Evolutionary conservation across 139 green algal genomes (phyloP), one percentile per base, ranked within the genome.

Genomic region (Volvox africanus): DNA sequence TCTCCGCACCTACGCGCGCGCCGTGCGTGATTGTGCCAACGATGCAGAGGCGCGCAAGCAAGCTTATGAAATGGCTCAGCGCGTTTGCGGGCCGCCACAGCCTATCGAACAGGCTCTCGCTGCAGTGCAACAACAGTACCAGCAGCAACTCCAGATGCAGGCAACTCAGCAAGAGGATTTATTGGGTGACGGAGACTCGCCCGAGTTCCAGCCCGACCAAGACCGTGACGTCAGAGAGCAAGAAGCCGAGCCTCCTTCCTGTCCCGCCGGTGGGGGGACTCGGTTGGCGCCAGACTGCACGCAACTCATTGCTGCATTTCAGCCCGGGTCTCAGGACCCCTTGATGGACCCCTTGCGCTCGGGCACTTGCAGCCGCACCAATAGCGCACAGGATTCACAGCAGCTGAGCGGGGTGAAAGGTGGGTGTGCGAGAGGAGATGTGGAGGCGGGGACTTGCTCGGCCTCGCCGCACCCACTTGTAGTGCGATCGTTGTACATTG

Each of bases 1-100:
- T 50, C 84, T 89, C 14, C 84, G 84, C n/a, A 90, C 71, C 21
- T 90, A 90, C 50, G 86, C 86, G 0, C 71, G 71, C 2, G 86
- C 86, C 11, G 86, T 90, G 28, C 71, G 73, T 2, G 86, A 90
- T 55, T 90, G 86, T 30, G 71, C 86, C 12, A 75, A 83, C 55
- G 86, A 90, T 55, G 12, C 28, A 1, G 86, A 83, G 2, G 86
- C 86, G 71, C 86, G 86, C 6, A 61, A 61, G 86, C 50, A 75
- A 24, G 86, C 86, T 2, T 90, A 90, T 75, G 86, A 90, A 1
- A 83, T 75, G 71, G 86, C 86, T 13, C 28, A 50, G 21, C 55
- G 22, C 1, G 5, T 76, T 9, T 90, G 86, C 55, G 86, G 86
- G 28, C 73, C 71, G 73, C 86, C 86, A 11, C 73, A 71, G 37